phyloP scores from a whole-genome alignment of 768 basidiomycete species.

The Trichaptum fuscoviolaceum region DNA sequence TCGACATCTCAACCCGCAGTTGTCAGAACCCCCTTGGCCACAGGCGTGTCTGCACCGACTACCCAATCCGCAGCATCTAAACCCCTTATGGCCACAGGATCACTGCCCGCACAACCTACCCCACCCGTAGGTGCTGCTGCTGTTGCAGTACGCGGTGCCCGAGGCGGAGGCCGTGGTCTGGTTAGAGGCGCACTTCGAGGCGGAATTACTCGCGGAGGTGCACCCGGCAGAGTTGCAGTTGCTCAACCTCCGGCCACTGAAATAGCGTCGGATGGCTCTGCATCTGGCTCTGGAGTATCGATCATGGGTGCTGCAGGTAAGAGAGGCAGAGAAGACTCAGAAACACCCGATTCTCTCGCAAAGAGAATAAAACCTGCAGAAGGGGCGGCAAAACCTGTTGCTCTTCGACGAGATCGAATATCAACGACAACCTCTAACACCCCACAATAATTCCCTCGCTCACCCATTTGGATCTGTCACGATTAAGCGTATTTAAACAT shows the following conservation, averaged over 20 bases:
- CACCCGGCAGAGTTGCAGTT: slow-evolving; percentile 19
- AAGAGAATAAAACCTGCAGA: slow-evolving; percentile 63
- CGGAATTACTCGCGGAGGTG: slow-evolving; percentile 22
- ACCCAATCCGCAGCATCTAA: slow-evolving; percentile 20
- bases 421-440: slow-evolving; percentile 9
- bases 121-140: slow-evolving; percentile 22
- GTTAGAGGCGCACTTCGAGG: slow-evolving; percentile 30
- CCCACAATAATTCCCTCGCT: slow-evolving; percentile 4
- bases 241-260: slow-evolving; percentile 5
- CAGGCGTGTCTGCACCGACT: slow-evolving; percentile 12
- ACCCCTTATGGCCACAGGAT: slow-evolving; percentile 6
- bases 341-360: slow-evolving; percentile 51
- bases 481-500: background rate
- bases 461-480: slow-evolving; percentile 3
- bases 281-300: slow-evolving; percentile 39
- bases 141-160: slow-evolving; percentile 25
- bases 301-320: slow-evolving; percentile 65
- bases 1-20: slow-evolving; percentile 15
- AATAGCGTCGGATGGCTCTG: slow-evolving; percentile 24
- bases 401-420: slow-evolving; percentile 9
- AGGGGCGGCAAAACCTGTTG: slow-evolving; percentile 10
- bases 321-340: slow-evolving; percentile 55
- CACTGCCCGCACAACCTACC: background rate
- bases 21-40: slow-evolving; percentile 10
- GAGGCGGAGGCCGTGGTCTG: slow-evolving; percentile 21